Percentiles rank a stretch among this genome's conserved stretches.
phyloP scores from a whole-genome alignment of 208 protist genomes.

The Leishmania tropica region DNA sequence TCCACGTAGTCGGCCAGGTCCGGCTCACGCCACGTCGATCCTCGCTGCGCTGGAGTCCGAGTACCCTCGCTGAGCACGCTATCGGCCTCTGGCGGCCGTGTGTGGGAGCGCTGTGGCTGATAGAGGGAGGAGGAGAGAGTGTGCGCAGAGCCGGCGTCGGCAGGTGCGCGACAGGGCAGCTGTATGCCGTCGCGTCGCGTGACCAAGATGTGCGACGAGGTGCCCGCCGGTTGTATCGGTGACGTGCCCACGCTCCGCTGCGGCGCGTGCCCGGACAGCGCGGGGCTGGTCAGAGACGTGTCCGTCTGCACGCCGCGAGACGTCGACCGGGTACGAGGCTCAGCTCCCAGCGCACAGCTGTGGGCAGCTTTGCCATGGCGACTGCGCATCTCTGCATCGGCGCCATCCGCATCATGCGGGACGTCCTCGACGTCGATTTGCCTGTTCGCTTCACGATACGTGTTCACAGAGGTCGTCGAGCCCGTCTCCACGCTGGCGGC shows the following conservation, averaged over 20 bases:
- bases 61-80: background rate
- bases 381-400: background rate
- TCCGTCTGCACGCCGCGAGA: conserved; percentile 68
- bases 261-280: background rate
- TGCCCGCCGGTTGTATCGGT: conserved; percentile 37
- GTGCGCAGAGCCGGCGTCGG: background rate
- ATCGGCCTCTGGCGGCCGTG: conserved; percentile 26
- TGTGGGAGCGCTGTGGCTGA: conserved; percentile 33
- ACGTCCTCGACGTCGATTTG: background rate
- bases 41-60: conserved; percentile 23
- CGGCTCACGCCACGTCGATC: conserved; percentile 72
- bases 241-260: conserved; percentile 55
- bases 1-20: conserved; percentile 45
- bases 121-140: conserved; percentile 16
- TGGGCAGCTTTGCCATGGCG: background rate
- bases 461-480: background rate
- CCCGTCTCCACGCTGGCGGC: background rate
- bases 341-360: no score
- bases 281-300: background rate
- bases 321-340: conserved; percentile 28
- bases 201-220: background rate
- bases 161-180: background rate
- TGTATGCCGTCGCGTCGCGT: background rate
- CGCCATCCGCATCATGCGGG: conserved; percentile 3
- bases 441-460: background rate